Base-by-base conservation (phyloP, 352 stramenopile genomes). In the Phytophthora boehmeriae region DNA sequence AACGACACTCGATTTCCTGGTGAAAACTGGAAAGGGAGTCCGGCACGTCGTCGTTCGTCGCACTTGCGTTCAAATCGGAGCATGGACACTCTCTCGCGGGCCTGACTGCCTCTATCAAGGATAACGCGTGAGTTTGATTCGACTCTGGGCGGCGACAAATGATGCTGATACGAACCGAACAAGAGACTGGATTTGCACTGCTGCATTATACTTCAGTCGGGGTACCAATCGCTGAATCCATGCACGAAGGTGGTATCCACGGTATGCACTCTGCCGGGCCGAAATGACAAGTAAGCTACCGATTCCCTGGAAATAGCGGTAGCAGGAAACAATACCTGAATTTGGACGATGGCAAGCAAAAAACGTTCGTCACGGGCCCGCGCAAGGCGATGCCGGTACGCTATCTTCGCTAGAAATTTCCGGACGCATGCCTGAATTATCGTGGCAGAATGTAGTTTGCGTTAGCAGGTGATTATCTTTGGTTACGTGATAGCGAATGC, bases 131-230 rank as follows among this genome's bases (percentile, higher is more conserved):
- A n/a, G n/a, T n/a, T n/a, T n/a, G n/a, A n/a, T n/a, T n/a, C n/a
- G 47, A 9, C 25, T 22, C 5, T 19, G 25, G 16, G 5, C 25
- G 8, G n/a, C 5, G 22, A 48, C 11, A 17, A 25, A 14, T 49
- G 16, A 10, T 16, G 35, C 14, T 2, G 23, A 22, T 27, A 67
- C 62, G 10, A 60, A 86, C 76, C 76, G 76, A 28, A 89, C 74
- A 13, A 89, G 57, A 36, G 70, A 66, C 35, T 89, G 79, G 54
- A 87, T 87, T 45, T 87, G 79, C 8, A 89, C 38, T 5, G 59
- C 76, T 4, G 79, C 63, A n/a, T 75, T 51, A 19, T 64, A 22
- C 23, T 68, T 70, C 0, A 89, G 47, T 34, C 70, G 78, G 0
- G 70, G 59, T n/a, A 87, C 79, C 14, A 84, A 53, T n/a, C 63